Base-by-base conservation (phyloP, 257 asterid species). In the Cynanchum wilfordii region DNA sequence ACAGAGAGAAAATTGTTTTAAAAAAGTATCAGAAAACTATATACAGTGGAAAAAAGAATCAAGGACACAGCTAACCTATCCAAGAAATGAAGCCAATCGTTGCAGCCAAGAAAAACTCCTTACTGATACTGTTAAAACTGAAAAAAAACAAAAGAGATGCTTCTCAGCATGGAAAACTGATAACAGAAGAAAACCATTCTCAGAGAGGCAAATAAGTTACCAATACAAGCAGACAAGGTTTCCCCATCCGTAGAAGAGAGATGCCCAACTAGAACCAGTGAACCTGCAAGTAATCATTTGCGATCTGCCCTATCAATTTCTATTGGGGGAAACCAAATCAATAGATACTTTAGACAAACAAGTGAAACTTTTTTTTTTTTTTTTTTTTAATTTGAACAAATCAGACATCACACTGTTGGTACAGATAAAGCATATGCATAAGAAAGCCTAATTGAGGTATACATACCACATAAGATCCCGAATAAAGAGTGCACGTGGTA, bases 401-500 rank as follows among this genome's bases (percentile, higher is more conserved):
- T 16, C 44, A 12, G 5, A 16, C 22, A 60, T 5, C 1, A 29
- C 45, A 29, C 10, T 27, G 29, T 60, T 59, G 17, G 36, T 30
- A 29, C 29, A 60, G 67, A 50, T 66, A 75, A 29, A 70, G 54
- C 29, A 69, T 22, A 66, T 62, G 50, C 63, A 30, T 24, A 62
- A 45, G 7, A 7, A 49, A 49, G 67, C 36, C 52, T 10, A 50
- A 30, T 19, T 45, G 25, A n/a, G 78, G 36, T 1, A 79, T 58
- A 0, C 82, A 62, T 88, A 94, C 99, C 99, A 94, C 98, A 94
- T 94, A 25, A 94, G 80, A 84, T 91, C 98, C 69, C 97, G 97
- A 80, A 82, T 81, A 42, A 91, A 83, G 70, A 94, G 89, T 67
- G 99, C 88, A 29, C 98, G 96, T 69, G 98, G 98, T 78, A 94